Evolutionary conservation across 768 basidiomycete species (phyloP).

Genomic region (Termitomyces sp.): DNA sequence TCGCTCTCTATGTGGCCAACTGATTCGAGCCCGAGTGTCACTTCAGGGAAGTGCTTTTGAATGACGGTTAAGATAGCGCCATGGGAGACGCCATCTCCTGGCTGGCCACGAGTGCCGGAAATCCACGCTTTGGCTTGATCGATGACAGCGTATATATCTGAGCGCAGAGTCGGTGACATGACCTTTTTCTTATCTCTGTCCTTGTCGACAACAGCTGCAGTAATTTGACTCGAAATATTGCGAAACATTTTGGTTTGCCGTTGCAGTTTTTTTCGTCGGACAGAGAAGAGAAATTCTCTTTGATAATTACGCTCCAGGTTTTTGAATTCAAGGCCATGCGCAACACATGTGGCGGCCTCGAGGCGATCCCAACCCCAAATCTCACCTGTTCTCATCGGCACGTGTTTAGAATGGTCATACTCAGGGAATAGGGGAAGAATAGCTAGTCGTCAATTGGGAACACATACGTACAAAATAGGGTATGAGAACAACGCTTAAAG

Average conservation of each 20-base stretch:
- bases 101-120: constrained; percentile 33
- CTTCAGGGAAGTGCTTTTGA: constrained; percentile 44
- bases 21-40: constrained; percentile 38
- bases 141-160: constrained; percentile 44
- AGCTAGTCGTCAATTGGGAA: background rate
- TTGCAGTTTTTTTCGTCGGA: background rate
- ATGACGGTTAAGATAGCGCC: constrained; percentile 35
- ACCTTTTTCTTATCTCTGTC: constrained; percentile 37
- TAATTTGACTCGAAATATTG: constrained; percentile 35
- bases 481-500: background rate
- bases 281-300: background rate
- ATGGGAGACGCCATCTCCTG: constrained; percentile 52
- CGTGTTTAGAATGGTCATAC: background rate
- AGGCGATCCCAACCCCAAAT: constrained; percentile 19
- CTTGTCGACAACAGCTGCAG: constrained; percentile 22
- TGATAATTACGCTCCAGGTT: background rate
- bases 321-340: constrained; percentile 12
- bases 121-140: constrained; percentile 45
- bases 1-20: constrained; percentile 43
- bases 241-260: constrained; percentile 35
- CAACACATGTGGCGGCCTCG: constrained; percentile 31
- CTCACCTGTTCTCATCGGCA: constrained; percentile 1
- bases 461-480: constrained; percentile 2
- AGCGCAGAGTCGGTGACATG: constrained; percentile 43
- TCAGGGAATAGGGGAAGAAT: background rate